Conservation (phyloP, 176 grass and related monocot genomes). For the Oropetium thomaeum region DNA sequence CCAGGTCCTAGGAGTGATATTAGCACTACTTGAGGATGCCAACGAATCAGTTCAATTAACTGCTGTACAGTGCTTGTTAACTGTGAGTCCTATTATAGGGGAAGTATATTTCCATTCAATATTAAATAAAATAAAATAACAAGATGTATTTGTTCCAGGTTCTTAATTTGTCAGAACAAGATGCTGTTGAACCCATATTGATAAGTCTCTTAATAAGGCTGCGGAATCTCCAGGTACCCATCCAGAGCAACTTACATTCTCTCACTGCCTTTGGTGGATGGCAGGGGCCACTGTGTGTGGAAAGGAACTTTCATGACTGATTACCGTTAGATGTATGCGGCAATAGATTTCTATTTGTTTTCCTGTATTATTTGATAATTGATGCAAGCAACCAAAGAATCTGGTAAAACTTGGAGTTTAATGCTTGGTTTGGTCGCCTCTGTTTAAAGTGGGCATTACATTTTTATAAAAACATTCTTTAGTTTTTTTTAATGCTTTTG, state of each 20-base stretch:
- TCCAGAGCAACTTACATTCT: not conserved
- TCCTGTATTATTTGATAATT: not conserved
- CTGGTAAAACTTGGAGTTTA: not conserved
- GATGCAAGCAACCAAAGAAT: not conserved
- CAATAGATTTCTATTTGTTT: not conserved
- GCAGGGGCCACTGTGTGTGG: not conserved
- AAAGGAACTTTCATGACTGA: not conserved
- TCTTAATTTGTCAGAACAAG: slow-evolving; percentile 74
- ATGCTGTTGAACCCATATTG: slow-evolving; percentile 76
- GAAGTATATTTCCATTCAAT: slow-evolving; percentile 11
- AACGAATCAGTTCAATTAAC: slow-evolving; percentile 91
- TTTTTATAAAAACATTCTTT: not conserved
- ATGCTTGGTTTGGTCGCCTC: not conserved
- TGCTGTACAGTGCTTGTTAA: slow-evolving; percentile 92
- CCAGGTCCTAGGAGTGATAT: slow-evolving; percentile 70
- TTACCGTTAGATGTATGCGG: not conserved
- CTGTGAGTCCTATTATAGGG: slow-evolving; percentile 38
- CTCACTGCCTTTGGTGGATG: too few relatives aligned
- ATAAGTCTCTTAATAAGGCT: slow-evolving; percentile 89
- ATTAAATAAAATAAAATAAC: slow-evolving; percentile 25
- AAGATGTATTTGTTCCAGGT: slow-evolving; percentile 54
- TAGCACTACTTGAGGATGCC: slow-evolving; percentile 93
- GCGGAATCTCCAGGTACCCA: slow-evolving; percentile 86
- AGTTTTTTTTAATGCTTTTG: slow-evolving; percentile 11
- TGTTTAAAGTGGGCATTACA: not conserved